These are phyloP conservation scores for Tricladium varicosporioides DNA, from an alignment of 2,329 filamentous ascomycete species.

Conservation along the genomic window DNA sequence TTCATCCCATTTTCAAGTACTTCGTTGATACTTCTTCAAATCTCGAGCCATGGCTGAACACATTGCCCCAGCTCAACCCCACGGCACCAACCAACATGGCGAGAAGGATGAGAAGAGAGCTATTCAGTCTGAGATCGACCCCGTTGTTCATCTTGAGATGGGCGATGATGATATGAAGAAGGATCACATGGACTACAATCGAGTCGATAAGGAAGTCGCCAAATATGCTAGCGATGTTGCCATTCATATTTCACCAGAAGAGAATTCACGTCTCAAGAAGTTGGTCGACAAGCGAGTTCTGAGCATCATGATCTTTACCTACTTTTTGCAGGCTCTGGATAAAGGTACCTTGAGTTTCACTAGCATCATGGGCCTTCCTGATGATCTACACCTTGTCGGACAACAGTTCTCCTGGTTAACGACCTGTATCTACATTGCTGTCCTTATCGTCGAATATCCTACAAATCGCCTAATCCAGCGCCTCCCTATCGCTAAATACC, in stretches of 20 bases:
- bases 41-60: slow-evolving; percentile 6
- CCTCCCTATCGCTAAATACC: slow-evolving; percentile 37
- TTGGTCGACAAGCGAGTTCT: slow-evolving; percentile 68
- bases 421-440: slow-evolving; percentile 28
- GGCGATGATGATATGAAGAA: slow-evolving; percentile 37
- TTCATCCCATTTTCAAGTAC: background rate
- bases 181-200: slow-evolving; percentile 49
- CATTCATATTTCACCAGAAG: slow-evolving; percentile 50
- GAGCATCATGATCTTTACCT: slow-evolving; percentile 64
- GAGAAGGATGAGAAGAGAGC: background rate
- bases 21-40: background rate
- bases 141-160: slow-evolving; percentile 8
- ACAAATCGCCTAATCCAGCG: slow-evolving; percentile 38
- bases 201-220: slow-evolving; percentile 67
- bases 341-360: slow-evolving; percentile 31
- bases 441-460: slow-evolving; percentile 38
- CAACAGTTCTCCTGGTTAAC: slow-evolving; percentile 40
- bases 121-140: slow-evolving; percentile 4
- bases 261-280: slow-evolving; percentile 56
- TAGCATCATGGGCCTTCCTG: slow-evolving; percentile 29
- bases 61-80: background rate
- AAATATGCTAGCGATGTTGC: slow-evolving; percentile 63
- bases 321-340: slow-evolving; percentile 41
- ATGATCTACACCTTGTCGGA: slow-evolving; percentile 36
- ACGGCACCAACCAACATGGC: background rate